Percentiles rank a stretch among this genome's conserved stretches.
These are phyloP conservation scores for Chondrostereum purpureum DNA, from an alignment of 1,284 basidiomycete species.

Conservation along the genomic window DNA sequence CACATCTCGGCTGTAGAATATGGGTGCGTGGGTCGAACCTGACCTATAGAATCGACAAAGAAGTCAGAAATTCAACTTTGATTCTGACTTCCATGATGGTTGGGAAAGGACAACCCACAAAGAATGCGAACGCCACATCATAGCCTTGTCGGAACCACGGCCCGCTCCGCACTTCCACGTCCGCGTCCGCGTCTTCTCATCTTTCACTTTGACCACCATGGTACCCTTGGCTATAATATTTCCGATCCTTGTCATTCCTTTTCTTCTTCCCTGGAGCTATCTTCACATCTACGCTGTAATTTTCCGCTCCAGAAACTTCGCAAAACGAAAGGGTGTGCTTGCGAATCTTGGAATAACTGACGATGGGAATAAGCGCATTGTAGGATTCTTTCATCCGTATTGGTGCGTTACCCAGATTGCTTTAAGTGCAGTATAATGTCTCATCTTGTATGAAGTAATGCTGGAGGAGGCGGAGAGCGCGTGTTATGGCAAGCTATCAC, in stretches of 20 bases:
- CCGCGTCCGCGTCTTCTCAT: too few relatives aligned
- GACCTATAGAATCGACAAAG: too few relatives aligned
- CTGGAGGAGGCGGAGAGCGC: slow-evolving; percentile 94
- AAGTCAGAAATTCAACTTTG: too few relatives aligned
- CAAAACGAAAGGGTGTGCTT: not conserved
- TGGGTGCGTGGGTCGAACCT: too few relatives aligned
- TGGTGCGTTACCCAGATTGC: slow-evolving; percentile 51
- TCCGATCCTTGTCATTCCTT: not conserved
- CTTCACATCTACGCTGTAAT: not conserved
- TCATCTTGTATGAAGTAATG: slow-evolving; percentile 62
- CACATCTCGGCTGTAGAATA: too few relatives aligned
- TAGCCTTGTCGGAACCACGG: too few relatives aligned
- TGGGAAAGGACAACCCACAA: too few relatives aligned
- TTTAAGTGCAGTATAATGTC: slow-evolving; percentile 25
- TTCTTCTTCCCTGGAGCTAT: not conserved
- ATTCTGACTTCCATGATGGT: too few relatives aligned
- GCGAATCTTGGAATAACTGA: slow-evolving; percentile 18
- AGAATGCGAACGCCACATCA: too few relatives aligned
- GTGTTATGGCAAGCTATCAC: slow-evolving; percentile 93
- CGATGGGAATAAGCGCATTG: slow-evolving; percentile 33
- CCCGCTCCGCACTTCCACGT: too few relatives aligned
- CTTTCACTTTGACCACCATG: not conserved
- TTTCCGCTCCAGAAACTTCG: not conserved
- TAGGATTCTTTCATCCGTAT: slow-evolving; percentile 95
- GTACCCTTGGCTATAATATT: not conserved